Evolutionary conservation across 2,329 filamentous ascomycete species (phyloP).

Genomic region (Aureobasidium uvarum): DNA sequence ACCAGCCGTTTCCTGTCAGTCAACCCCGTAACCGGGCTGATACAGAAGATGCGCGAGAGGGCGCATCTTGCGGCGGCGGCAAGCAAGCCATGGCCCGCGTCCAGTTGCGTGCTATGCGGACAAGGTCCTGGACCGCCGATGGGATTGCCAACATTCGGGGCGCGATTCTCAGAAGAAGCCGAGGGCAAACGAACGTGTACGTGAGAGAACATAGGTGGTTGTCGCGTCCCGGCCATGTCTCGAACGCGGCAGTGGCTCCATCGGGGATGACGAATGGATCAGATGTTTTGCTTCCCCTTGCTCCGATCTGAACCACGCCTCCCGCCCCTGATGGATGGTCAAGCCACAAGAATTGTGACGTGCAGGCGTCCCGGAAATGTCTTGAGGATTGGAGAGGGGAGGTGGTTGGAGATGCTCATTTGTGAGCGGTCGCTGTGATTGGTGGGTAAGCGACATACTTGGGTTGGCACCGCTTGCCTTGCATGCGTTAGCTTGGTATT

Average conservation of each 20-base stretch:
- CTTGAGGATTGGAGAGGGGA: constrained; percentile 11
- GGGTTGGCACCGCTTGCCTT: constrained; percentile 13
- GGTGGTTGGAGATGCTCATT: constrained; percentile 26
- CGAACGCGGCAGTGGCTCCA: constrained; percentile 13
- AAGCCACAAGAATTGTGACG: constrained; percentile 26
- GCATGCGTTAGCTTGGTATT: constrained; percentile 18
- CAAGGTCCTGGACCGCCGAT: not conserved
- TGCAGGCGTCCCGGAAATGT: constrained; percentile 20
- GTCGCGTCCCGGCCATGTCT: constrained; percentile 6
- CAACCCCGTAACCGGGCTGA: constrained; percentile 22
- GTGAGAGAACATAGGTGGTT: not conserved
- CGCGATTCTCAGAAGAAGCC: not conserved
- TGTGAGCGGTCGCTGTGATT: constrained; percentile 18
- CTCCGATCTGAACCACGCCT: constrained; percentile 20
- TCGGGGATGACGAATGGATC: constrained; percentile 14
- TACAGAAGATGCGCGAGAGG: constrained; percentile 19
- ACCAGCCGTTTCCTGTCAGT: constrained; percentile 23
- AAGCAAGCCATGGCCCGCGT: constrained; percentile 23
- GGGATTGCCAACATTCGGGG: constrained; percentile 1
- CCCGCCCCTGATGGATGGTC: constrained; percentile 15
- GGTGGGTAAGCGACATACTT: constrained; percentile 20
- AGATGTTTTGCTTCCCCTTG: constrained; percentile 25
- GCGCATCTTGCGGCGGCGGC: constrained; percentile 20
- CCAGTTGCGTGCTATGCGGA: constrained; percentile 19
- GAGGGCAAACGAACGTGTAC: constrained; percentile 8